Evolutionary conservation across 768 basidiomycete species (phyloP).

Genomic region (Tylopilus vinaceipallidus): DNA sequence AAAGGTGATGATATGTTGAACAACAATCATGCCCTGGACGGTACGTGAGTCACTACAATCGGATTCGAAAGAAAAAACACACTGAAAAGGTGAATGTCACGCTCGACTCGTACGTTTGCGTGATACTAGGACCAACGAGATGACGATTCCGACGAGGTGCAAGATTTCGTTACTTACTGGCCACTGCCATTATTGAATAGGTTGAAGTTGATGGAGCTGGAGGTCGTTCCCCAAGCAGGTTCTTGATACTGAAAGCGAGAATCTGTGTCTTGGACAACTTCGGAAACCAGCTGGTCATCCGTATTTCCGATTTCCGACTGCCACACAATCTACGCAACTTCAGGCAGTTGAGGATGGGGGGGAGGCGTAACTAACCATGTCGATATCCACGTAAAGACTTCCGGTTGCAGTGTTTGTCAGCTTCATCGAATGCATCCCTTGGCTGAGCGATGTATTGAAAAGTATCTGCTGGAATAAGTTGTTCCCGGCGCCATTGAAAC

Average conservation of each 20-base stretch:
- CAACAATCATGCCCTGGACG: conserved; percentile 19
- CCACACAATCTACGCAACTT: conserved; percentile 26
- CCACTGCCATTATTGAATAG: conserved; percentile 43
- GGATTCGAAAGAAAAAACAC: conserved; percentile 6
- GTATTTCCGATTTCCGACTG: conserved; percentile 26
- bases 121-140: conserved; percentile 28
- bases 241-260: conserved; percentile 40
- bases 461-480: conserved; percentile 40
- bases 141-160: neutral
- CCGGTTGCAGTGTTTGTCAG: conserved; percentile 35
- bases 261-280: conserved; percentile 37
- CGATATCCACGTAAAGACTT: conserved; percentile 41
- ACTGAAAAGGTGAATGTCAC: conserved; percentile 42
- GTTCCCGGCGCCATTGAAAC: conserved; percentile 29
- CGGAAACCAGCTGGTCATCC: conserved; percentile 9
- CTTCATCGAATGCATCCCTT: conserved; percentile 37
- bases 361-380: conserved; percentile 34
- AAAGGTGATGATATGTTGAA: neutral
- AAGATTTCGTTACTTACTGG: conserved; percentile 30
- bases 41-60: conserved; percentile 5
- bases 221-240: conserved; percentile 35
- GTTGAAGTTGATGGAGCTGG: conserved; percentile 31
- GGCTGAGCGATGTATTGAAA: conserved; percentile 36
- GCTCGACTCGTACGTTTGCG: conserved; percentile 33
- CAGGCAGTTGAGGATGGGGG: neutral